A percentile compares a stretch with the other conserved stretches of the same genome.
Conservation (phyloP, 2,329 filamentous ascomycete species). For the Helicocarpus griseus region DNA sequence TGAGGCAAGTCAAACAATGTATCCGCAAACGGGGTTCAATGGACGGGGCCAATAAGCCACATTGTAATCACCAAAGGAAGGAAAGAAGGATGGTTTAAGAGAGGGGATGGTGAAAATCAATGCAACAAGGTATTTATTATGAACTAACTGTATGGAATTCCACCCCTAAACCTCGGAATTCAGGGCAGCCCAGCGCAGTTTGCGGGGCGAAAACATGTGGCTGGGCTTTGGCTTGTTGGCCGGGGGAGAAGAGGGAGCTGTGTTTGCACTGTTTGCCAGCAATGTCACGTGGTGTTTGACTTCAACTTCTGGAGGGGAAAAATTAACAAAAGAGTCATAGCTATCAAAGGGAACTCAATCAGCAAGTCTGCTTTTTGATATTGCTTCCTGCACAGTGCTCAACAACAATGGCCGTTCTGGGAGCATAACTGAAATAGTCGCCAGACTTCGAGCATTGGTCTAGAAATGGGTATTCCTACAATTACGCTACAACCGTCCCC, state of each 20-base stretch:
- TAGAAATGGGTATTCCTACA: neutral
- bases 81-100: neutral
- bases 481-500: neutral
- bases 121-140: neutral
- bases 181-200: neutral
- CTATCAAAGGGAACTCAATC: neutral
- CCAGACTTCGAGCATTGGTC: neutral
- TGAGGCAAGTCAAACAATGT: slow-evolving; percentile 3
- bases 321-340: neutral
- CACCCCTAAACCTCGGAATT: slow-evolving; percentile 25
- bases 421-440: neutral
- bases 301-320: neutral
- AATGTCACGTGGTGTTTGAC: neutral
- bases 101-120: neutral
- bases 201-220: slow-evolving; percentile 28
- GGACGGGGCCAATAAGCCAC: neutral
- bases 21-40: slow-evolving; percentile 20
- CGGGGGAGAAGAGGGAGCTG: slow-evolving; percentile 9
- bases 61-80: neutral
- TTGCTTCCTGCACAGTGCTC: neutral
- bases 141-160: neutral
- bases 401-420: too few species aligned
- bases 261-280: slow-evolving; percentile 23
- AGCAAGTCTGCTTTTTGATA: neutral
- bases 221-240: slow-evolving; percentile 24